A percentile compares a stretch with the other conserved stretches of the same genome.
Evolutionary conservation across 1,284 basidiomycete species (phyloP).

Genomic region (Rugosomyces carneus): DNA sequence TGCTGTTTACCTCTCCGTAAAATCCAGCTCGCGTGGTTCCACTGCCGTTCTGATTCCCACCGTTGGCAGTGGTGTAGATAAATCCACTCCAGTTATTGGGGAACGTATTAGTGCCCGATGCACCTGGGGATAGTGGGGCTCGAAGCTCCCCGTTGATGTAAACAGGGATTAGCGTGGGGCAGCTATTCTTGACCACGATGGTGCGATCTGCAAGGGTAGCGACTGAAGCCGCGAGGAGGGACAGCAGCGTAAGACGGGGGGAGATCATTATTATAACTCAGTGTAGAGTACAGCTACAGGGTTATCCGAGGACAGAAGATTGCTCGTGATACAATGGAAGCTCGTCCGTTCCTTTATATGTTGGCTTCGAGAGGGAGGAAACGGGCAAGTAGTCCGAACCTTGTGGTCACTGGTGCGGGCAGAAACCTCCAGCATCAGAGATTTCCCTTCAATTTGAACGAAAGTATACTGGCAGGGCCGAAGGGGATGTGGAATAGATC

Average conservation of each 20-base stretch:
- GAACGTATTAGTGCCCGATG: background rate
- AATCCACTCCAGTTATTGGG: constrained; percentile 13
- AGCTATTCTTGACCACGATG: constrained; percentile 7
- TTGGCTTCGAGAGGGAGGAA: background rate
- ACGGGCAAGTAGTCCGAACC: background rate
- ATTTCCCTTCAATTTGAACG: too few species aligned
- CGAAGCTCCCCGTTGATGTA: constrained; percentile 9
- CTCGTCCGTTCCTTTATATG: too few species aligned
- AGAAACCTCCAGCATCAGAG: too few species aligned
- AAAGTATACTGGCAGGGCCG: too few species aligned
- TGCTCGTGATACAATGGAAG: too few species aligned
- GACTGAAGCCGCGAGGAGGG: background rate
- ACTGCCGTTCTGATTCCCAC: constrained; percentile 14
- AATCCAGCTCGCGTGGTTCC: constrained; percentile 18
- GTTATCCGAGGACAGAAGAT: too few species aligned
- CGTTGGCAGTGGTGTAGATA: constrained; percentile 19
- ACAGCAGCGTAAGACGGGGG: background rate
- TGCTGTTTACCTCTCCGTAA: constrained; percentile 9
- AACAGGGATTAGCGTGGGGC: constrained; percentile 5
- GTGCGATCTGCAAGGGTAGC: constrained; percentile 1
- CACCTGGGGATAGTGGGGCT: constrained; percentile 4
- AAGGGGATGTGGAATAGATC: too few species aligned
- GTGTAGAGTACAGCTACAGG: too few species aligned
- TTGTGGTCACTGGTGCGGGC: too few species aligned
- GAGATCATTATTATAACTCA: too few species aligned